Evolutionary conservation across 768 basidiomycete species (phyloP), one percentile per base, ranked within the genome.

Genomic region (Tulasnella sp.): DNA sequence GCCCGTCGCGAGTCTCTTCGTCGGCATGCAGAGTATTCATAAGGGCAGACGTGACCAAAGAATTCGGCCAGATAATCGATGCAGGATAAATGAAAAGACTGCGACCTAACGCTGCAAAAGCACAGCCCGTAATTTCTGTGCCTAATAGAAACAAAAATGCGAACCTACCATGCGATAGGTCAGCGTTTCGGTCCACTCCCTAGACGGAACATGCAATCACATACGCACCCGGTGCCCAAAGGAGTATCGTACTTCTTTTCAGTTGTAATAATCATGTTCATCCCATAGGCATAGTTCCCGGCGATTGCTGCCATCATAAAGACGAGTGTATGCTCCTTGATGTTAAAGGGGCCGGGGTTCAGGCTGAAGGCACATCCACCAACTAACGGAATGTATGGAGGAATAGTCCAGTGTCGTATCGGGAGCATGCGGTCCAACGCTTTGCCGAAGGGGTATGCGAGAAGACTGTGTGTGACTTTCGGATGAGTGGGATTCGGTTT

Each of bases 21-120:
- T 98, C 97, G 8, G 98, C 98, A 84, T 99, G 98, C 4, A 99
- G 88, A 9, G 97, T 97, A 85, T 99, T 99, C 84, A 99, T 89
- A 72, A 98, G 86, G n/a, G 98, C 97, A 83, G 96, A 96, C 8
- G 92, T 92, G 79, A 98, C 94, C 50, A 99, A 88, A 85, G 97
- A 97, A 86, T 94, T 92, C 8, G 98, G 98, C 98, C 98, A 99
- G 69, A 99, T 94, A 95, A 99, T 95, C 83, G 94, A 94, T 6
- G 96, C 97, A 0, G 98, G 98, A 94, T 93, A 97, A 0, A 99
- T 95, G 83, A 99, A 88, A 86, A 98, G 96, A 42, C 96, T 89
- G 60, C 96, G 88, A 84, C 94, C 95, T 40, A 98, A 84, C 2
- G 98, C 98, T 0, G 97, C 96, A 31, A 98, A 89, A 34, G 95